Base-by-base conservation (phyloP, 2,329 filamentous ascomycete species). In the Balansia obtecta region DNA sequence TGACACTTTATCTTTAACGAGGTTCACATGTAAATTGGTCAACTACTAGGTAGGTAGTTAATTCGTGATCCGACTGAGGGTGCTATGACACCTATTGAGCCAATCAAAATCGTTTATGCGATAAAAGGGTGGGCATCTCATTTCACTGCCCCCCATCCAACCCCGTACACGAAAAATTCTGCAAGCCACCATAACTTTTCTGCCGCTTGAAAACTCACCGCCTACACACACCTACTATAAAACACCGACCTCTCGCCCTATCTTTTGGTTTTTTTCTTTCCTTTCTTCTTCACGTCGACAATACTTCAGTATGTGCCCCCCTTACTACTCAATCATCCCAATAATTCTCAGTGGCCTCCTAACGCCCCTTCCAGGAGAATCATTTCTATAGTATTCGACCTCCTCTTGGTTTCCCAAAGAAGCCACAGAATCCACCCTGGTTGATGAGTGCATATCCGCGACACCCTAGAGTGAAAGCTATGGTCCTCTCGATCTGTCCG, bases 311-410 rank as follows among this genome's bases (percentile, higher is more conserved):
- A 68, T 59, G 66, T 61, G 50, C 54, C 60, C 66, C 66, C 68
- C 65, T 13, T 63, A 62, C 54, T 57, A 50, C 55, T 52, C 43
- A 20, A 51, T 53, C 53, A 10, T 13, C 15, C 3, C 10, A 18
- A 42, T 22, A 27, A 40, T 34, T 11, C 39, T 20, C 22, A 40
- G 10, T 45, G 30, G 16, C 33, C 45, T 52, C 52, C 59, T 63
- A 57, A 62, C 56, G 52, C 50, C 52, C 34, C 39, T 58, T 57
- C 56, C 66, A 74, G 67, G 71, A 88, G 86, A 90, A 91, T 91
- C 87, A 88, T 87, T 94, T 95, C 86, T 95, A 90, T 89, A 95
- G 88, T 90, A 83, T 78, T 87, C 82, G 82, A 89, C 85, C 79
- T 77, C 78, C 82, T 88, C 86, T 93, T 85, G 88, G 82, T 85